Base-by-base conservation (phyloP, 2,329 filamentous ascomycete species). In the Neophaeococcomyces aloes region DNA sequence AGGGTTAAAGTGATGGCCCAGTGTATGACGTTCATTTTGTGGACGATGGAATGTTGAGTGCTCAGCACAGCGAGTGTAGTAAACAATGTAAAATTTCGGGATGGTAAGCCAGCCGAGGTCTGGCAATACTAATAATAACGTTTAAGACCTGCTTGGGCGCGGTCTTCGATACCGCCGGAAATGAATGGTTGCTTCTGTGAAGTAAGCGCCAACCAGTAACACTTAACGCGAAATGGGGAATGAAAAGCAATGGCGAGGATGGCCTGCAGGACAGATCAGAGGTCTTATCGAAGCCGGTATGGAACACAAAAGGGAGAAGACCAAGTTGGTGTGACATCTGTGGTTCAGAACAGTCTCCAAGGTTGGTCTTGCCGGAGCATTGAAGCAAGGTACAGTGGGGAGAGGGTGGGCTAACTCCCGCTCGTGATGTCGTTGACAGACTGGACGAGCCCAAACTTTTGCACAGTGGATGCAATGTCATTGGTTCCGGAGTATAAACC, bases 241-340 rank as follows among this genome's bases (percentile, higher is more conserved):
- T 34, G 19, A 42, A 34, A 19, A 27, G 25, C 21, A 35, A 35
- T 8, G 35, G 23, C 19, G 30, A 34, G 19, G 6, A 19, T 42
- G 39, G 30, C 31, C 39, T 19, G 31, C 39, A 27, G 17, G 39
- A 18, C 34, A 35, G 31, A 35, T 42, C 27, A 23, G 35, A n/a
- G 18, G 11, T 42, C 21, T 35, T 27, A 42, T 34, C 13, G 19
- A 42, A 35, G 31, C 5, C 17, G 3, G 27, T 34, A 18, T 34
- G 13, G 19, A 18, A 29, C 21, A 17, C 8, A 25, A 31, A 27
- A 29, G 31, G 27, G 39, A 27, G 19, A 18, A 15, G 17, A n/a
- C 11, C 14, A 29, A 27, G 14, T 13, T 7, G 30, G 23, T 35
- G 21, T 30, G 29, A 42, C 25, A 19, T n/a, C 34, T 31, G 17